Base-by-base conservation (phyloP, 129 eudicot species). In the Artemisia annua region DNA sequence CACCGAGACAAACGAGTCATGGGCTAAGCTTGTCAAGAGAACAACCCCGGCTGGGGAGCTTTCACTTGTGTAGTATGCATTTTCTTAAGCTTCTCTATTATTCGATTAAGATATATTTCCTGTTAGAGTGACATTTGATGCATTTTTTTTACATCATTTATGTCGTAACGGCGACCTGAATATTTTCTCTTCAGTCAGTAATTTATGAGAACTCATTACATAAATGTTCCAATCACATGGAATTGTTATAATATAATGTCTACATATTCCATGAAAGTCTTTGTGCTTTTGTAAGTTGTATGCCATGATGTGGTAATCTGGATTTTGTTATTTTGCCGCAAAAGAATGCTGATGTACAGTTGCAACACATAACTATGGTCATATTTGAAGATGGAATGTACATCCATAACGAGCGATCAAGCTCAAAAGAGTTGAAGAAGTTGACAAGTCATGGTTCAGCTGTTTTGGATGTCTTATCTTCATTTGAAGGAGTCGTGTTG, bases 1-100 rank as follows among this genome's bases (percentile, higher is more conserved):
- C 17, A 82, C 83, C 1, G 99, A 94, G 82, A 90, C 99, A 3
- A 94, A 94, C 16, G 99, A 90, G 46, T 75, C 99, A 1, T 94
- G 99, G 99, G 96, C 96, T 60, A 94, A 90, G 77, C 96, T 94
- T 39, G 97, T 94, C 26, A 90, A 94, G 71, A 87, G 99, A 83
- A 81, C 97, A 16, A 85, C 88, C 54, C 85, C 96, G 9, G 80
- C 99, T 19, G 99, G 97, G 63, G 99, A 94, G 76, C 99, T 94
- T 63, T 94, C 97, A 18, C 97, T 94, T 67, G 83, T 86, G 77
- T 94, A 79, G 82, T 39, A 68, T 68, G 67, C 66, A 56, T 19
- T 5, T 20, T 65, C 61, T 28, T 63, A 32, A 28, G 82, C 67
- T 44, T 16, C 7, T 59, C 35, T 66, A 59, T 54, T 44, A 35